A percentile compares a stretch with the other conserved stretches of the same genome.
Evolutionary conservation across 371 early-diverging fungal genomes (phyloP).

Genomic region (Lichtheimia ornata): DNA sequence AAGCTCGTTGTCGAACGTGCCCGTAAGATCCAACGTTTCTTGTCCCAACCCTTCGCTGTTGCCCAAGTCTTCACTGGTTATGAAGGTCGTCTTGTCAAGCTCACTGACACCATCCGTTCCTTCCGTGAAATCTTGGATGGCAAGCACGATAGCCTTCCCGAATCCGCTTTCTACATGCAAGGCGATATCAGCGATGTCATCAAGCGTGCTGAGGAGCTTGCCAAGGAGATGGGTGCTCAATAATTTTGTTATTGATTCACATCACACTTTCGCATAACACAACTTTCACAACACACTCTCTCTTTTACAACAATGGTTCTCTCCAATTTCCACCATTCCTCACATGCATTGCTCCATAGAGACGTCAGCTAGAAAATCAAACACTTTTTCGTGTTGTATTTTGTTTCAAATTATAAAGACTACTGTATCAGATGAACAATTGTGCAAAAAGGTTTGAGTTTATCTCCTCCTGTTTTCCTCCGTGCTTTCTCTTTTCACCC

Average conservation of each 20-base stretch:
- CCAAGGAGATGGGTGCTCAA: conserved; percentile 59
- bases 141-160: conserved; percentile 94
- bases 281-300: no score
- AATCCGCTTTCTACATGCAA: conserved; percentile 98
- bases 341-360: no score
- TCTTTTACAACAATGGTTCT: no score
- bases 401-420: no score
- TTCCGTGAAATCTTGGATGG: conserved; percentile 96
- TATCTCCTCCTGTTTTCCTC: no score
- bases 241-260: conserved; percentile 14
- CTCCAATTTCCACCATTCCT: no score
- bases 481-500: no score
- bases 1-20: conserved; percentile 96
- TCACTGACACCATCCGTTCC: conserved; percentile 93
- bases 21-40: conserved; percentile 94
- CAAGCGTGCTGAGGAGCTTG: conserved; percentile 92
- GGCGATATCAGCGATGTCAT: conserved; percentile 96
- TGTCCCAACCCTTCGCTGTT: conserved; percentile 96
- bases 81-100: conserved; percentile 89
- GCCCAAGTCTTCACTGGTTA: conserved; percentile 97
- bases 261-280: no score
- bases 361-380: no score
- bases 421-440: no score
- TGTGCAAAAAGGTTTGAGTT: no score
- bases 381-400: no score